A percentile compares a stretch with the other conserved stretches of the same genome.
Evolutionary conservation across 192 early-diverging fungal species (phyloP).

Genomic region (Glomus cerebriforme): DNA sequence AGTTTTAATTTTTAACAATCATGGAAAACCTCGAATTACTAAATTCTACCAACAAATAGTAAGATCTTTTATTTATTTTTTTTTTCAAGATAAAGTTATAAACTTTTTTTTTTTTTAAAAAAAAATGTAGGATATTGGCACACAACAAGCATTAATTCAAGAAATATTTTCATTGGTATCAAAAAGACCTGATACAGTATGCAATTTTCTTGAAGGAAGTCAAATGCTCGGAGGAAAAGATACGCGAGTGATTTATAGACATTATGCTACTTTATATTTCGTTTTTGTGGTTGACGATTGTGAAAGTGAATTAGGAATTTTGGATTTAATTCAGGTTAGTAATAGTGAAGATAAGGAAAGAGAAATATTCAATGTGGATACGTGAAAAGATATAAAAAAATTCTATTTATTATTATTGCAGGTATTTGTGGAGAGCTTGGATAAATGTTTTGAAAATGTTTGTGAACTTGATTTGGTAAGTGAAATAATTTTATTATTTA

Average conservation of each 20-base stretch:
- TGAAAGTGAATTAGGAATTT: conserved; percentile 94
- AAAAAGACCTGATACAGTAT: conserved; percentile 82
- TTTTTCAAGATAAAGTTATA: neutral
- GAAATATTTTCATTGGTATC: conserved; percentile 87
- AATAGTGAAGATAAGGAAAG: neutral
- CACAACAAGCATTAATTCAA: conserved; percentile 84
- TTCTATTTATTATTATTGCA: conserved; percentile 32
- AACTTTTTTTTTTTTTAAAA: neutral
- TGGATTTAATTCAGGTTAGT: conserved; percentile 90
- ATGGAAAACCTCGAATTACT: conserved; percentile 91
- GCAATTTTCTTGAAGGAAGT: conserved; percentile 90
- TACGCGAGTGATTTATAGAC: conserved; percentile 91
- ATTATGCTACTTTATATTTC: conserved; percentile 98
- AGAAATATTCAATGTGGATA: no score
- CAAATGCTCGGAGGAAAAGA: conserved; percentile 80
- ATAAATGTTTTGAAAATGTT: conserved; percentile 91
- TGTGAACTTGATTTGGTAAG: conserved; percentile 92
- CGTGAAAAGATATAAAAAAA: neutral
- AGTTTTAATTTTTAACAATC: conserved; percentile 99
- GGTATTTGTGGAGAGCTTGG: conserved; percentile 96
- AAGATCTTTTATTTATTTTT: conserved; percentile 20
- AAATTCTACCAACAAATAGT: conserved; percentile 94
- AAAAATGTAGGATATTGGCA: conserved; percentile 65
- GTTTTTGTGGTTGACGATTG: conserved; percentile 96
- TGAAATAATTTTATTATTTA: neutral